Evolutionary conservation across 345 rosid species (phyloP).

Genomic region (Corchorus capsularis): DNA sequence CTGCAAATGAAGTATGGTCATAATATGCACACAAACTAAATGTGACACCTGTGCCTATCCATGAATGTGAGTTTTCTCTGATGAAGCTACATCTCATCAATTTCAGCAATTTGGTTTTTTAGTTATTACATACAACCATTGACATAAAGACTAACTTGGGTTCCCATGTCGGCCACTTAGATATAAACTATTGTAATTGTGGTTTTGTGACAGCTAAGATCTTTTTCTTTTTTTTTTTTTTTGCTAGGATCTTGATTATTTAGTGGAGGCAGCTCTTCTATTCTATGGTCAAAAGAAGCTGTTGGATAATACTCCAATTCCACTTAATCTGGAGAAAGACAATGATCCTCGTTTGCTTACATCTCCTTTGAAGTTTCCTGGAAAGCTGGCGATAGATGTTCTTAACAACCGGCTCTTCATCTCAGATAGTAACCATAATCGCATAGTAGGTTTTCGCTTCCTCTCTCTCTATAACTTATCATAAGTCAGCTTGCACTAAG

Average conservation of each 20-base stretch:
- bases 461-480: constrained; percentile 14
- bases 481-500: background rate
- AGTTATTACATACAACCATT: background rate
- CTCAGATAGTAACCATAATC: constrained; percentile 96
- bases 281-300: constrained; percentile 75
- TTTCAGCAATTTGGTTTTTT: constrained; percentile 7
- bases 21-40: background rate
- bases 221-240: constrained; percentile 13
- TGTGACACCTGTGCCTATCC: background rate
- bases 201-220: constrained; percentile 2
- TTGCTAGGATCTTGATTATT: constrained; percentile 79
- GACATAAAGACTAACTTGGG: no score
- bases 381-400: constrained; percentile 83
- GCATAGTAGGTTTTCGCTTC: constrained; percentile 56
- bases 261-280: constrained; percentile 82
- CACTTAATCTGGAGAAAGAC: constrained; percentile 76
- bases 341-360: constrained; percentile 73
- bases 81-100: background rate
- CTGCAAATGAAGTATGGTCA: background rate
- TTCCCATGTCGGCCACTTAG: background rate
- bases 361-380: constrained; percentile 93
- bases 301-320: constrained; percentile 66
- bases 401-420: constrained; percentile 89
- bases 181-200: background rate
- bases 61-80: background rate